A percentile compares a stretch with the other conserved stretches of the same genome.
These are phyloP conservation scores for Cichorium intybus DNA, from an alignment of 140 eudicot genomes.

Conservation along the genomic window DNA sequence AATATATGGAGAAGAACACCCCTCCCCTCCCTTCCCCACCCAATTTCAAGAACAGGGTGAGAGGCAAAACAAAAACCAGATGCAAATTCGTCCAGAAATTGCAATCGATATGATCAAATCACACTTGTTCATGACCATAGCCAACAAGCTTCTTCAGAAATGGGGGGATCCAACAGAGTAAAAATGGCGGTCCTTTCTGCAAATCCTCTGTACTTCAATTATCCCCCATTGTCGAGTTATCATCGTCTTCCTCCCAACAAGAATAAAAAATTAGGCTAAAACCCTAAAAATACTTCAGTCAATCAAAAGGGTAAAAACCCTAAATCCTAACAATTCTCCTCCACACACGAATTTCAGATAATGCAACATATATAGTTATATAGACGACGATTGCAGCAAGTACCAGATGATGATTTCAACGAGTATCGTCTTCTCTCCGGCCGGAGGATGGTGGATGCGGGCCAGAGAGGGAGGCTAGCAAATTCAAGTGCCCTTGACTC, in stretches of 20 bases:
- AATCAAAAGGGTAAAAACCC: conserved; percentile 34
- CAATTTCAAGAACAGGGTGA: background rate
- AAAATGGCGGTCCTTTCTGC: background rate
- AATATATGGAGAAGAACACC: background rate
- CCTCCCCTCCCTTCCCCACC: background rate
- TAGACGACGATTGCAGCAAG: conserved; percentile 37
- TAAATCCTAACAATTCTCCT: conserved; percentile 23
- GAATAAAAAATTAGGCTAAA: conserved; percentile 17
- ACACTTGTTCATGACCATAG: background rate
- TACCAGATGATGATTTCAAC: conserved; percentile 29
- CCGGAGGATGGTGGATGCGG: conserved; percentile 47
- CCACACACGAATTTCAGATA: conserved; percentile 37
- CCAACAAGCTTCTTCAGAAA: background rate
- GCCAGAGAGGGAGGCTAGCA: conserved; percentile 82
- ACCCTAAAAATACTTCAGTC: conserved; percentile 31
- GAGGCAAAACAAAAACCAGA: background rate
- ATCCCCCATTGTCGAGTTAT: background rate
- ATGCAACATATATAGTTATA: conserved; percentile 33
- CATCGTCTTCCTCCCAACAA: background rate
- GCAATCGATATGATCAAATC: background rate
- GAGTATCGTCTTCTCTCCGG: conserved; percentile 51
- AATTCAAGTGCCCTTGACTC: conserved; percentile 78
- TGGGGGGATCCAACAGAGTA: background rate
- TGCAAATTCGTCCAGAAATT: background rate
- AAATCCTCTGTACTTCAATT: background rate